A percentile compares a stretch with the other conserved stretches of the same genome.
phyloP scores from a whole-genome alignment of 2,329 filamentous ascomycete genomes.

The Lecanoromycetidae sp. region DNA sequence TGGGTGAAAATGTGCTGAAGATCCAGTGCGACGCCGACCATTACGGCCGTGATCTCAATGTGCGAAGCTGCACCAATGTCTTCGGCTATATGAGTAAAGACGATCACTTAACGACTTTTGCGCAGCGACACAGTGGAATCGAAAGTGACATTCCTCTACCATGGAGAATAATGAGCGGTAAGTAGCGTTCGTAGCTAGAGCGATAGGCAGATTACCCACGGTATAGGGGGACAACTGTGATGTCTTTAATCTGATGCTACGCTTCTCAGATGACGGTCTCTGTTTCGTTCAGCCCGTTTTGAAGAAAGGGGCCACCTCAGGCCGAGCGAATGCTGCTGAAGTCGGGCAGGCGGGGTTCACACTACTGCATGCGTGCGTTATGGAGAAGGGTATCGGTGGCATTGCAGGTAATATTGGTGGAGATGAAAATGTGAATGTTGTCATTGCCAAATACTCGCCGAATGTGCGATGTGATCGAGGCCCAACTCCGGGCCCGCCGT shows the following conservation, averaged over 20 bases:
- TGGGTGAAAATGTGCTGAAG: background rate
- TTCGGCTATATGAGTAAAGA: background rate
- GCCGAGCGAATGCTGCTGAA: background rate
- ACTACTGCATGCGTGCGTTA: background rate
- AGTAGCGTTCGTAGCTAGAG: no score
- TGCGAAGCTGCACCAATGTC: background rate
- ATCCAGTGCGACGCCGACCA: background rate
- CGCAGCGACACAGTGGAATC: background rate
- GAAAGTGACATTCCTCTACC: background rate
- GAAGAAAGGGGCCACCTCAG: background rate
- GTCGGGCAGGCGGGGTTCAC: background rate
- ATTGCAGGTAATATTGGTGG: slow-evolving; percentile 4
- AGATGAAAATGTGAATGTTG: background rate
- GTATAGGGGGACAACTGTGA: background rate
- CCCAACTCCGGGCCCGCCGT: background rate
- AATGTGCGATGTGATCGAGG: background rate
- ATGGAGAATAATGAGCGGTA: background rate
- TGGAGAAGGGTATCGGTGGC: slow-evolving; percentile 1
- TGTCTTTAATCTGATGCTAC: background rate
- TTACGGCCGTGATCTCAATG: background rate
- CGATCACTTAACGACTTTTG: background rate
- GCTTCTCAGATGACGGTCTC: background rate
- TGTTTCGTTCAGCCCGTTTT: slow-evolving; percentile 6
- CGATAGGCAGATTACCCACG: no score
- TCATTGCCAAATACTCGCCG: background rate